Evolutionary conservation across 2,329 filamentous ascomycete genomes (phyloP).

Genomic region (Phoma sp.): DNA sequence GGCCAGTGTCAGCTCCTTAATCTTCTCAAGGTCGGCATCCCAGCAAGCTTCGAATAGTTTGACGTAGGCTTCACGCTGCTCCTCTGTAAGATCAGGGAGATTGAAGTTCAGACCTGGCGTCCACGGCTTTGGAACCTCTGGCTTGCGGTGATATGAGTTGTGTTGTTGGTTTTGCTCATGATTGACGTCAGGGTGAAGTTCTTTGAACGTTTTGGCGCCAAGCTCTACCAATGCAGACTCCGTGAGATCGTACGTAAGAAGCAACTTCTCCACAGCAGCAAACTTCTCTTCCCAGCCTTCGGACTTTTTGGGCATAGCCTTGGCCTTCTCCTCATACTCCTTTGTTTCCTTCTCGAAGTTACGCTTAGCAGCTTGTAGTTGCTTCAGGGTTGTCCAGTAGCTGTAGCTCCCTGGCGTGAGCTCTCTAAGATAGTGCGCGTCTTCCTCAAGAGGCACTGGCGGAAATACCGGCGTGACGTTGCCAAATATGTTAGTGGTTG

Average conservation of each 20-base stretch:
- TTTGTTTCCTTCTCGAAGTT: slow-evolving; percentile 47
- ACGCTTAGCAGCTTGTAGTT: slow-evolving; percentile 48
- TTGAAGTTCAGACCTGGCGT: slow-evolving; percentile 51
- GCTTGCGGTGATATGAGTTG: background rate
- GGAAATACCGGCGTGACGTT: background rate
- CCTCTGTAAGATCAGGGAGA: slow-evolving; percentile 57
- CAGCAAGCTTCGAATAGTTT: slow-evolving; percentile 76
- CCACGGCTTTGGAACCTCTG: slow-evolving; percentile 25
- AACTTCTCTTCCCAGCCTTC: slow-evolving; percentile 59
- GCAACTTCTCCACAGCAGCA: slow-evolving; percentile 58
- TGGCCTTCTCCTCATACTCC: slow-evolving; percentile 29
- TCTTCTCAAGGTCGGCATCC: slow-evolving; percentile 68
- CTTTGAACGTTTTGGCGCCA: slow-evolving; percentile 70
- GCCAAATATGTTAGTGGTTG: background rate
- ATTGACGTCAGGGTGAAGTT: slow-evolving; percentile 61
- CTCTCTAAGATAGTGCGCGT: slow-evolving; percentile 57
- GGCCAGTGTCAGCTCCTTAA: slow-evolving; percentile 68
- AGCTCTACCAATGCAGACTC: slow-evolving; percentile 61
- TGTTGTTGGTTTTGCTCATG: background rate
- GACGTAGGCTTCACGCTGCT: slow-evolving; percentile 65
- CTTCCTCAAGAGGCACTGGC: slow-evolving; percentile 47
- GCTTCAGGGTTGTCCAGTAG: slow-evolving; percentile 58
- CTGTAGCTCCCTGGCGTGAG: slow-evolving; percentile 65
- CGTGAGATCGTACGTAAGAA: slow-evolving; percentile 61
- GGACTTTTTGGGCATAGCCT: slow-evolving; percentile 17